Base-by-base conservation (phyloP, 2,329 filamentous ascomycete genomes). In the Fusarium paranaense region DNA sequence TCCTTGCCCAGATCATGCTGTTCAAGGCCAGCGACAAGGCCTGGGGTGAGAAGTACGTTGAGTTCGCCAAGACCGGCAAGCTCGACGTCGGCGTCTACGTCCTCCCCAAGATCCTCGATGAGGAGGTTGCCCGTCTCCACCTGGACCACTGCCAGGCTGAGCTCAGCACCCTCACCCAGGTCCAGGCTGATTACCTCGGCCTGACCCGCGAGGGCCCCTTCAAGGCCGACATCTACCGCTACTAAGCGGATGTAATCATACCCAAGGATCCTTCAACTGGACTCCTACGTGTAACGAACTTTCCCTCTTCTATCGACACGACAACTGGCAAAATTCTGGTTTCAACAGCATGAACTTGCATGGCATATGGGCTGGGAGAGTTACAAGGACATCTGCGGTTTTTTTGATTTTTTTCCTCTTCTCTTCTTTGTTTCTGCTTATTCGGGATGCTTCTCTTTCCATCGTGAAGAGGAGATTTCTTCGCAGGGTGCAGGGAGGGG, bases 1-100 rank as follows among this genome's bases (percentile, higher is more conserved):
- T 98, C 81, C 94, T 99, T 85, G 97, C 97, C 79, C 97, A 99
- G 90, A 98, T 99, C 88, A 93, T 97, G 89, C 89, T 99, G 82
- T 99, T 87, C 94, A 98, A 98, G 93, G 93, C 92, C 81, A 90
- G 93, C 81, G 95, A 98, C 84, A 90, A 90, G 83, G 93, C 88
- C 67, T 99, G 97, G 85, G 91, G 93, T 86, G 88, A 94, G 87
- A 98, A 98, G 91, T 97, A 98, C 88, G 87, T 95, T 81, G 97
- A 98, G 88, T 99, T 98, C 85, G 95, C 94, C 87, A 94, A 95
- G 90, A 91, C 90, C 76, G 94, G 94, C 86, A 95, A 97, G 90
- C 94, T 98, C 83, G 91, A 93, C 67, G 88, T 97, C 78, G 94
- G 96, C 81, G 97, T 98, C 88, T 98, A 97, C 87, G 95, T 81